These are phyloP conservation scores for Gossypium longicalyx DNA, from an alignment of 345 rosid species.

Conservation along the genomic window DNA sequence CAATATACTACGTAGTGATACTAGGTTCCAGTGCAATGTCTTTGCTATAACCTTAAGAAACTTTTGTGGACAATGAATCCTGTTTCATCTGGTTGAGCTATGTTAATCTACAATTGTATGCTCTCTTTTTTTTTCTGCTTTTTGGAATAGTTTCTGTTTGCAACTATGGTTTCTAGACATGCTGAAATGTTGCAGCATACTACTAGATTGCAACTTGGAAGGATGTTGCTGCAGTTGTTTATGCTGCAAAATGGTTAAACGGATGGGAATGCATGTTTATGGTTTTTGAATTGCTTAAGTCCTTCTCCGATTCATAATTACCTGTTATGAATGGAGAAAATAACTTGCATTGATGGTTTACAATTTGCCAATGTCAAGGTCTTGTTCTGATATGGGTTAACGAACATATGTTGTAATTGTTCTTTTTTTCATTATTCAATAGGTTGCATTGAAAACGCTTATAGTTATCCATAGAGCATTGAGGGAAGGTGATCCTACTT, in stretches of 20 bases:
- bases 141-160: not conserved
- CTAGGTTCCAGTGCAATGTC: not conserved
- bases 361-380: not conserved
- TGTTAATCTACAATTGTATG: not conserved
- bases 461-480: slow-evolving; percentile 82
- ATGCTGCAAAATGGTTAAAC: not conserved
- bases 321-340: not conserved
- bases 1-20: not conserved
- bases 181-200: not conserved
- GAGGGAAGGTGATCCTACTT: slow-evolving; percentile 95
- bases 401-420: slow-evolving; percentile 4
- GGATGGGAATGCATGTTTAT: not conserved
- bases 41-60: not conserved
- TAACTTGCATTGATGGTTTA: slow-evolving; percentile 10
- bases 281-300: slow-evolving; percentile 6
- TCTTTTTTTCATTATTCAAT: slow-evolving; percentile 9
- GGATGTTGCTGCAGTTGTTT: not conserved
- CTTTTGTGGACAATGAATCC: not conserved
- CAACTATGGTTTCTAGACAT: not conserved
- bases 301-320: not conserved
- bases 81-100: not conserved
- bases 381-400: not conserved
- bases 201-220: not conserved
- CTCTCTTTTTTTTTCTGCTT: not conserved
- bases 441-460: slow-evolving; percentile 93